Conservation (phyloP, 805 yeast genomes). For the Teunomyces kruisii region DNA sequence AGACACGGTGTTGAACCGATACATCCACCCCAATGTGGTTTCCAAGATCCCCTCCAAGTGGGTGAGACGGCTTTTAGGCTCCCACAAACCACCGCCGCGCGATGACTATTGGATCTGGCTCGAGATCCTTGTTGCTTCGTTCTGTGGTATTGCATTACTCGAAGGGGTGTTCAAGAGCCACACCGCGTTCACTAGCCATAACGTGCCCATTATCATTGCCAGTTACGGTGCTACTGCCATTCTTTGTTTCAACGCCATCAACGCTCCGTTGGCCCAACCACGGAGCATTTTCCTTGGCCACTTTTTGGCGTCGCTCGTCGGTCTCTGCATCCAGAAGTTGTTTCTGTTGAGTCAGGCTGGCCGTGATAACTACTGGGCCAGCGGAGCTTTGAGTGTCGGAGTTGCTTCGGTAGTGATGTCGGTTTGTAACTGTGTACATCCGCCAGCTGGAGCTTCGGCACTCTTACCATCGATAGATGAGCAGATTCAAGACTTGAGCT, state of each 20-base stretch:
- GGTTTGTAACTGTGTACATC: constrained; percentile 58
- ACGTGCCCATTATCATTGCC: constrained; percentile 52
- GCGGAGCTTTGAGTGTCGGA: constrained; percentile 59
- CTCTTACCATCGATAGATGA: constrained; percentile 53
- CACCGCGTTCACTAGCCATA: constrained; percentile 37
- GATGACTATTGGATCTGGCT: constrained; percentile 45
- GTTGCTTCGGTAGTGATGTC: constrained; percentile 54
- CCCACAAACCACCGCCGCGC: constrained; percentile 25
- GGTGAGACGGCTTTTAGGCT: constrained; percentile 41
- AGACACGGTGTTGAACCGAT: constrained; percentile 29
- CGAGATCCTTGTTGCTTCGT: constrained; percentile 46
- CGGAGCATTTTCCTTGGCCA: constrained; percentile 59
- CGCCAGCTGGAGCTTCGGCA: constrained; percentile 74
- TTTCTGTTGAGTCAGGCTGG: constrained; percentile 48
- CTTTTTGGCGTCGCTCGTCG: constrained; percentile 51
- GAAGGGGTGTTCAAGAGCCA: constrained; percentile 46
- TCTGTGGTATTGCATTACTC: constrained; percentile 44
- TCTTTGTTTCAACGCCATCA: constrained; percentile 53
- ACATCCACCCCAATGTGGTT: constrained; percentile 19
- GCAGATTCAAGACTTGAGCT: constrained; percentile 48
- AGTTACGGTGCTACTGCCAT: constrained; percentile 65
- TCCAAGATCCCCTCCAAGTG: constrained; percentile 30
- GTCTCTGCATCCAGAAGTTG: constrained; percentile 54
- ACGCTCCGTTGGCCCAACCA: constrained; percentile 65
- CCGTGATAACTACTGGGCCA: constrained; percentile 50